phyloP scores from a whole-genome alignment of 331 rosid species.

The Malus hybrid region DNA sequence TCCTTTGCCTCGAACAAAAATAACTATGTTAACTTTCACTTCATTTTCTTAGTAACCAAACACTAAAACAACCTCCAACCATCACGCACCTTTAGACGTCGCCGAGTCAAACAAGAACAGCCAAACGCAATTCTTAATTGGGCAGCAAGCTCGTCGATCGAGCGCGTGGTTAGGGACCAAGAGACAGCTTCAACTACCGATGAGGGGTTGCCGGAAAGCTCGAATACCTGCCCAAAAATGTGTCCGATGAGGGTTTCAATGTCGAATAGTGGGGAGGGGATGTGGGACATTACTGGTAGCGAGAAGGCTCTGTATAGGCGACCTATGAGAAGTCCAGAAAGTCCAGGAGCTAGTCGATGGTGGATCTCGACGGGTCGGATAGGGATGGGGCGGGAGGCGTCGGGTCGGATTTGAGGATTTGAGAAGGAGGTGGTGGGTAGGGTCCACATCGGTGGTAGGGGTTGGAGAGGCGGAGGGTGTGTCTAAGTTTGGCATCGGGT shows the following conservation, averaged over 20 bases:
- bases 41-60: conserved; percentile 7
- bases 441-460: conserved; percentile 14
- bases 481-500: conserved; percentile 3
- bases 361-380: conserved; percentile 40
- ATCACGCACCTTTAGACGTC: conserved; percentile 39
- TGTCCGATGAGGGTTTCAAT: conserved; percentile 47
- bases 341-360: conserved; percentile 67
- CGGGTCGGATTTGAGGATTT: conserved; percentile 47
- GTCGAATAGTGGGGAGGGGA: conserved; percentile 62
- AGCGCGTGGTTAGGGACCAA: conserved; percentile 63
- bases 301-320: conserved; percentile 55
- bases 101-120: conserved; percentile 33
- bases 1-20: neutral
- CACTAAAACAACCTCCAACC: neutral
- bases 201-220: conserved; percentile 33
- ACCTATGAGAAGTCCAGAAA: conserved; percentile 67
- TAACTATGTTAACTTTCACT: neutral
- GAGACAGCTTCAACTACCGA: conserved; percentile 44
- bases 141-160: conserved; percentile 56
- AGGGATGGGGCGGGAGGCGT: conserved; percentile 38
- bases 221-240: conserved; percentile 36
- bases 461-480: conserved; percentile 1
- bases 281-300: conserved; percentile 48
- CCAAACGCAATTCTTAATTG: conserved; percentile 34
- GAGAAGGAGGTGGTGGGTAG: conserved; percentile 45